Conservation (phyloP, 2,329 filamentous ascomycete genomes). For the Aureobasidium subglaciale region DNA sequence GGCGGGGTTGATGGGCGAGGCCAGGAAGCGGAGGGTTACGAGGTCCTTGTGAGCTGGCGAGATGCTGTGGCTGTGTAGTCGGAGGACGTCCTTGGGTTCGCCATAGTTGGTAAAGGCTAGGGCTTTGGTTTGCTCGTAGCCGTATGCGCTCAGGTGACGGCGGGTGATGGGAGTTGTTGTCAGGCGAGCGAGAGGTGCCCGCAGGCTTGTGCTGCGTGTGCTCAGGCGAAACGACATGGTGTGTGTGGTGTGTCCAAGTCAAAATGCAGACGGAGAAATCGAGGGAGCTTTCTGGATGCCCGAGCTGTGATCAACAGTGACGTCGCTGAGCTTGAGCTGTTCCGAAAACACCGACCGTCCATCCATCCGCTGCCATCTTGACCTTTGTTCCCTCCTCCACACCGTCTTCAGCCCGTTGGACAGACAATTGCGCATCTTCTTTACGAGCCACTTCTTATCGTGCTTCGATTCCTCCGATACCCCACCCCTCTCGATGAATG, state of each 20-base stretch:
- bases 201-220: conserved; percentile 9
- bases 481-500: too few species aligned
- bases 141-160: conserved; percentile 54
- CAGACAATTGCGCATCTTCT: background rate
- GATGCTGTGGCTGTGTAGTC: conserved; percentile 69
- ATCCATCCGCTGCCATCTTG: background rate
- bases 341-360: background rate
- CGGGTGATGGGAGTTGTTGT: background rate
- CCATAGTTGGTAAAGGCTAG: conserved; percentile 69
- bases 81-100: conserved; percentile 64
- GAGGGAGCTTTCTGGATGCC: background rate
- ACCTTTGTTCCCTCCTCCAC: background rate
- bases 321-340: background rate
- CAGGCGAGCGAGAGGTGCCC: background rate
- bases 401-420: background rate
- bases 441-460: background rate
- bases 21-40: conserved; percentile 79
- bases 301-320: conserved; percentile 1
- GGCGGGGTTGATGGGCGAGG: conserved; percentile 89
- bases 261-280: background rate
- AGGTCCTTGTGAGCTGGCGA: conserved; percentile 63
- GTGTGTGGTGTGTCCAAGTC: background rate
- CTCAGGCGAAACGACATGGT: conserved; percentile 12
- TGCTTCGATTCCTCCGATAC: background rate
- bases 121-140: conserved; percentile 80